Evolutionary conservation across 2,329 filamentous ascomycete species (phyloP).

Genomic region (Arachnomyces sp.): DNA sequence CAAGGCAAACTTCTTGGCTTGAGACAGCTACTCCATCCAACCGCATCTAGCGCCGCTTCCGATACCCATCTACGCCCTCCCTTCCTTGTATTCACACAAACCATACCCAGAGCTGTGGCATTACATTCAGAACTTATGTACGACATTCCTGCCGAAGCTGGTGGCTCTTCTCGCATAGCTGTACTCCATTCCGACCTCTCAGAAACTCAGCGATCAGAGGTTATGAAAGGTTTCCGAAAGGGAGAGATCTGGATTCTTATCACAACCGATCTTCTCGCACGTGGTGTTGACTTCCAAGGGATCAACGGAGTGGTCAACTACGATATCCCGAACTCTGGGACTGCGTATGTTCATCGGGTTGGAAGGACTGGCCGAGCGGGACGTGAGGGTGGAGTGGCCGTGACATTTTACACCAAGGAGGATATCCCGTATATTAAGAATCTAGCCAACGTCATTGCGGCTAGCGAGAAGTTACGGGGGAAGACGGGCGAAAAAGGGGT

Average conservation of each 20-base stretch:
- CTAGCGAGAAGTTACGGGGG: constrained; percentile 62
- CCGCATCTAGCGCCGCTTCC: constrained; percentile 43
- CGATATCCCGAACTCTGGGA: constrained; percentile 85
- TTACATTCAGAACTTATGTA: constrained; percentile 85
- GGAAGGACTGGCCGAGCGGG: constrained; percentile 86
- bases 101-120: constrained; percentile 80
- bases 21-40: constrained; percentile 77
- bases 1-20: constrained; percentile 87
- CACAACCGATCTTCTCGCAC: constrained; percentile 85
- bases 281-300: constrained; percentile 89
- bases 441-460: constrained; percentile 85
- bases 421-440: constrained; percentile 84
- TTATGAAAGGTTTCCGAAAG: constrained; percentile 83
- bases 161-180: constrained; percentile 74
- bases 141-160: constrained; percentile 83
- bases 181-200: constrained; percentile 83
- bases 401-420: constrained; percentile 93
- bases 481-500: constrained; percentile 50
- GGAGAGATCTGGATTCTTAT: constrained; percentile 96
- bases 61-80: constrained; percentile 62
- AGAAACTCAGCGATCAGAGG: constrained; percentile 62
- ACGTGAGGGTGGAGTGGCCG: constrained; percentile 74
- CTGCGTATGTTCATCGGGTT: constrained; percentile 85
- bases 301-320: constrained; percentile 97
- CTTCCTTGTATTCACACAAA: constrained; percentile 93